Evolutionary conservation across 2,329 filamentous ascomycete species (phyloP).

Genomic region (Westerdykella ornata): DNA sequence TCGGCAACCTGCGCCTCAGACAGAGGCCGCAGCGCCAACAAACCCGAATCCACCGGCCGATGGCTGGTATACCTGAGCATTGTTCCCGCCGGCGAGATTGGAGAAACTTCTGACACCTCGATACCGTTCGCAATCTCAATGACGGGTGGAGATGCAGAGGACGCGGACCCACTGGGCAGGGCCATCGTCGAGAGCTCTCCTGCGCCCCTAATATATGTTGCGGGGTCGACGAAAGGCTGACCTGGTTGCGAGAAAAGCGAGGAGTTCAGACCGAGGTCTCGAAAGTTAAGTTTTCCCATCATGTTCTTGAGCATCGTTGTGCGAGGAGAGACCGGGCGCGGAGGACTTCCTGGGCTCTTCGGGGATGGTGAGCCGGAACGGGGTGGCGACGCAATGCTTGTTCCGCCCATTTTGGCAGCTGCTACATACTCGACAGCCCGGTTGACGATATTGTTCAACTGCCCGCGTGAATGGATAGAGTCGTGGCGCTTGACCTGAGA

Average conservation of each 20-base stretch:
- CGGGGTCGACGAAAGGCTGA: not conserved
- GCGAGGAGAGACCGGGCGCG: constrained; percentile 16
- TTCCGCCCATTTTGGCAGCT: not conserved
- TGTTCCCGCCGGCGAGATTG: constrained; percentile 22
- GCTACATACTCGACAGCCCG: not conserved
- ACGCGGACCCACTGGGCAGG: not conserved
- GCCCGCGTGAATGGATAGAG: not conserved
- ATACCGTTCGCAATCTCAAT: constrained; percentile 29
- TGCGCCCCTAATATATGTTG: not conserved
- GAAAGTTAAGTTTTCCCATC: constrained; percentile 13
- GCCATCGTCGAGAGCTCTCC: not conserved
- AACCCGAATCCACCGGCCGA: constrained; percentile 20
- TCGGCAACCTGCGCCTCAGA: constrained; percentile 31
- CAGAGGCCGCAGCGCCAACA: constrained; percentile 26
- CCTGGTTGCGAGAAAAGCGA: not conserved
- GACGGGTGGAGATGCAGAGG: constrained; percentile 1
- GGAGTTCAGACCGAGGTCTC: constrained; percentile 2
- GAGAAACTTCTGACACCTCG: constrained; percentile 17
- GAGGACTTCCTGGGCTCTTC: constrained; percentile 14
- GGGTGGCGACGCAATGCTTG: not conserved
- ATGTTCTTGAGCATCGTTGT: constrained; percentile 24
- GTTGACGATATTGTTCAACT: not conserved
- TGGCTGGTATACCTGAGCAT: constrained; percentile 28
- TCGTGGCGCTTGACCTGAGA: not conserved
- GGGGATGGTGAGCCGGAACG: constrained; percentile 3